Conservation (phyloP, 192 early-diverging fungal genomes). For the Podochytrium sp. region DNA sequence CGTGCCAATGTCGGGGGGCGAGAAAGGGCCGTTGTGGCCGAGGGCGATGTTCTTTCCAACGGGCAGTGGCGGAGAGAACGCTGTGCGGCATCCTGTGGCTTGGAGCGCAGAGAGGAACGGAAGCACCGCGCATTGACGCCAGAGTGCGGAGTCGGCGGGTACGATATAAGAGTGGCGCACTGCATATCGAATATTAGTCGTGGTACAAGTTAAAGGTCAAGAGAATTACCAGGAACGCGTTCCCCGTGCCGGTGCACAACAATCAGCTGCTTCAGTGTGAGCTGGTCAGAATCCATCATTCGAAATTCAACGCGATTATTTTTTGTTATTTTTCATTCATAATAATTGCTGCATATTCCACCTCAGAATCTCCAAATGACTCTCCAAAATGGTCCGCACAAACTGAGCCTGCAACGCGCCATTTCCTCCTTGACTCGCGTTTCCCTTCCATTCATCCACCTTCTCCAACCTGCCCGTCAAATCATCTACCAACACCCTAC, state of each 20-base stretch:
- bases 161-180: not conserved
- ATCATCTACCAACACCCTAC: not conserved
- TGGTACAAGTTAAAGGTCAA: not conserved
- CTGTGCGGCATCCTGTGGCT: too few species aligned
- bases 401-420: not conserved
- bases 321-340: not conserved
- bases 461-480: not conserved
- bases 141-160: not conserved
- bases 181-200: not conserved
- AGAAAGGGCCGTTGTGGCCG: too few species aligned
- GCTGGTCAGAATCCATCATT: not conserved
- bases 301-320: not conserved
- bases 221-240: conserved; percentile 14
- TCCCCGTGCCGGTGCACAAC: conserved; percentile 29
- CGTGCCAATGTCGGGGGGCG: conserved; percentile 9
- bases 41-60: too few species aligned
- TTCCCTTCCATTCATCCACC: not conserved
- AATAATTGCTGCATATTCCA: not conserved
- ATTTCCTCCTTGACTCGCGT: not conserved
- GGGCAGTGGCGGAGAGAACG: too few species aligned
- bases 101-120: not conserved
- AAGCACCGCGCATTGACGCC: not conserved
- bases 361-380: not conserved
- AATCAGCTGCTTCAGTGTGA: conserved; percentile 17
- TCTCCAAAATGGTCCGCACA: not conserved